A percentile compares a stretch with the other conserved stretches of the same genome.
Conservation (phyloP, 164 flowering plant species). For the Echeveria elegans region DNA sequence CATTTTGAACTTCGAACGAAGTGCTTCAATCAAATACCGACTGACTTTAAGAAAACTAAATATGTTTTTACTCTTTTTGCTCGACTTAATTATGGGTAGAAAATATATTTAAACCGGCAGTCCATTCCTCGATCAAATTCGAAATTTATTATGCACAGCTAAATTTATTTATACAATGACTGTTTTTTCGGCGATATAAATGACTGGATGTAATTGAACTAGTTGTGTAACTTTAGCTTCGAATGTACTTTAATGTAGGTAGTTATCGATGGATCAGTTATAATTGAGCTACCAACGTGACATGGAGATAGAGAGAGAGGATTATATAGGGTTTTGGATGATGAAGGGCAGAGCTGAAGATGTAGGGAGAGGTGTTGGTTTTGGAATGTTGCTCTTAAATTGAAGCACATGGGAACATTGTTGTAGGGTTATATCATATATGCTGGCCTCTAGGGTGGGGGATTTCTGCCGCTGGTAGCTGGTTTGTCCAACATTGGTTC, state of each 20-base stretch:
- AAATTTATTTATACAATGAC: too few species aligned
- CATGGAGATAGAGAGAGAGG: not conserved
- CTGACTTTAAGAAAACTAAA: too few species aligned
- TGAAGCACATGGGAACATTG: slow-evolving; percentile 6
- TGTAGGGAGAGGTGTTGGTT: not conserved
- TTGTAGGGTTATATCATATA: not conserved
- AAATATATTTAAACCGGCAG: too few species aligned
- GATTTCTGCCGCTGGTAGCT: slow-evolving; percentile 7
- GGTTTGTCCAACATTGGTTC: slow-evolving; percentile 13
- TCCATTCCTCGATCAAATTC: too few species aligned
- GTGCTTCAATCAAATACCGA: too few species aligned
- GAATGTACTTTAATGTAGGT: not conserved
- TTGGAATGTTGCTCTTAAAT: slow-evolving; percentile 8
- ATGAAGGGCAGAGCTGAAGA: not conserved
- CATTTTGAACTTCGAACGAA: too few species aligned
- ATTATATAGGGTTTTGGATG: not conserved
- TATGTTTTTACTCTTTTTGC: too few species aligned
- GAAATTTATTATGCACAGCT: too few species aligned
- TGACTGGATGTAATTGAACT: not conserved
- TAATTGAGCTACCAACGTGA: not conserved
- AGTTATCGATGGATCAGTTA: not conserved
- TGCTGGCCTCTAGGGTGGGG: slow-evolving; percentile 10
- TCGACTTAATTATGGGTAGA: too few species aligned
- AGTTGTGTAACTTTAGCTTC: not conserved
- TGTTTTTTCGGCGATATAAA: too few species aligned